Evolutionary conservation across 1,139 yeast species (phyloP).

Genomic region (Casaregolazyma lundiana): DNA sequence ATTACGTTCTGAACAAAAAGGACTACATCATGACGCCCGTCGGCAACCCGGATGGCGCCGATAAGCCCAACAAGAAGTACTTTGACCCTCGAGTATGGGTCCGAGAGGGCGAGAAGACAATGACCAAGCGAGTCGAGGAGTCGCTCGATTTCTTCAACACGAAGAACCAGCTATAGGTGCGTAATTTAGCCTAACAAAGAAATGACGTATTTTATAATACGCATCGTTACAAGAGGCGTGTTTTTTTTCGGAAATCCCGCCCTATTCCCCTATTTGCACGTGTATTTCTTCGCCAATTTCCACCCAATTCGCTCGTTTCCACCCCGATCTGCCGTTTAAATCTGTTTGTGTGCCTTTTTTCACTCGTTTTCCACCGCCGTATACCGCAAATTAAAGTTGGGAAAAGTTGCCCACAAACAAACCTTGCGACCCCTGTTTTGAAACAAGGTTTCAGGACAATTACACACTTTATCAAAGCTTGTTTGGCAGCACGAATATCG

Average conservation of each 20-base stretch:
- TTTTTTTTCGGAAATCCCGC: neutral
- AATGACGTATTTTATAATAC: neutral
- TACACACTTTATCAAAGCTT: too few relatives aligned
- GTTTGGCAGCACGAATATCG: too few relatives aligned
- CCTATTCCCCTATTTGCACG: neutral
- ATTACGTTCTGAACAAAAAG: conserved; percentile 91
- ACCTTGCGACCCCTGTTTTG: too few relatives aligned
- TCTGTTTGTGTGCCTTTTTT: neutral
- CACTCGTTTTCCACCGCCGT: neutral
- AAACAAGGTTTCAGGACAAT: too few relatives aligned
- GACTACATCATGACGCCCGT: conserved; percentile 84
- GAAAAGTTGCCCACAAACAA: neutral
- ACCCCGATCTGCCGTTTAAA: neutral
- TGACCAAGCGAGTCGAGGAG: conserved; percentile 77
- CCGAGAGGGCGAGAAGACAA: conserved; percentile 99
- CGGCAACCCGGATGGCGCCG: conserved; percentile 99
- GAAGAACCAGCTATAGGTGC: conserved; percentile 26
- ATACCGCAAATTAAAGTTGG: neutral
- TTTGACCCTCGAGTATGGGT: conserved; percentile 99
- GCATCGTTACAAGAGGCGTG: too few relatives aligned
- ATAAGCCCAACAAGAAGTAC: conserved; percentile 95
- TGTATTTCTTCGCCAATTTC: neutral
- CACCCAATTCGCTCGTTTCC: neutral
- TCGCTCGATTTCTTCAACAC: conserved; percentile 79
- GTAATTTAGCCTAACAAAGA: neutral